Conservation (phyloP, 208 protist genomes). For the Leishmania aethiopica region DNA sequence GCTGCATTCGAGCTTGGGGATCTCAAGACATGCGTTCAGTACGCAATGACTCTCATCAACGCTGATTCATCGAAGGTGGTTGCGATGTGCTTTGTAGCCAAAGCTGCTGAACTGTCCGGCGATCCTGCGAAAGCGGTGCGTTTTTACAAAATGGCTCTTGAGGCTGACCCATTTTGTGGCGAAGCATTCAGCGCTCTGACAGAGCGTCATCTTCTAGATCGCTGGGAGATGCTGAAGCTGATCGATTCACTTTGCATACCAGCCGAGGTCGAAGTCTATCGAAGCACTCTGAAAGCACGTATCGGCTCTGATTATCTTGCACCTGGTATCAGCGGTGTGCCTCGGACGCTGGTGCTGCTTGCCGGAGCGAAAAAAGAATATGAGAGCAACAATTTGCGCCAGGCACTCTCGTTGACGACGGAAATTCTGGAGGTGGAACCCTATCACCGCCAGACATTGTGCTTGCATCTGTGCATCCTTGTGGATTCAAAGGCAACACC, state of each 20-base stretch:
- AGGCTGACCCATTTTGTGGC: constrained; percentile 70
- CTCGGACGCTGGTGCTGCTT: constrained; percentile 46
- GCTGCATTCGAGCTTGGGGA: constrained; percentile 77
- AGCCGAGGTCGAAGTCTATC: constrained; percentile 42
- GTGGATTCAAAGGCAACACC: constrained; percentile 82
- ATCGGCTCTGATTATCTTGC: constrained; percentile 27
- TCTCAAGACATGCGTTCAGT: constrained; percentile 50
- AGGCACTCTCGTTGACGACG: constrained; percentile 60
- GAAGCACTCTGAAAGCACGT: constrained; percentile 24
- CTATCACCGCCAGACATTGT: constrained; percentile 68
- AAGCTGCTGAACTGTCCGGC: constrained; percentile 68
- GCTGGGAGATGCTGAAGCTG: constrained; percentile 39
- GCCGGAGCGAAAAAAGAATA: constrained; percentile 60
- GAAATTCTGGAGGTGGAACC: constrained; percentile 63
- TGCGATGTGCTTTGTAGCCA: constrained; percentile 78
- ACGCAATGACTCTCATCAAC: constrained; percentile 36
- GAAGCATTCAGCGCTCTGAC: constrained; percentile 73
- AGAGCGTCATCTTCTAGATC: constrained; percentile 63
- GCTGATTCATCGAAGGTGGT: constrained; percentile 36
- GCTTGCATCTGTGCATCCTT: constrained; percentile 75
- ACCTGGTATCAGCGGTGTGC: constrained; percentile 34
- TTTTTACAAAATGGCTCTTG: constrained; percentile 67
- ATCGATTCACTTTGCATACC: constrained; percentile 69
- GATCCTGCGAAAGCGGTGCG: constrained; percentile 59
- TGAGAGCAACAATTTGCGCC: constrained; percentile 71